Conservation (phyloP, 371 early-diverging fungal genomes). For the Rhizopus stolonifer region DNA sequence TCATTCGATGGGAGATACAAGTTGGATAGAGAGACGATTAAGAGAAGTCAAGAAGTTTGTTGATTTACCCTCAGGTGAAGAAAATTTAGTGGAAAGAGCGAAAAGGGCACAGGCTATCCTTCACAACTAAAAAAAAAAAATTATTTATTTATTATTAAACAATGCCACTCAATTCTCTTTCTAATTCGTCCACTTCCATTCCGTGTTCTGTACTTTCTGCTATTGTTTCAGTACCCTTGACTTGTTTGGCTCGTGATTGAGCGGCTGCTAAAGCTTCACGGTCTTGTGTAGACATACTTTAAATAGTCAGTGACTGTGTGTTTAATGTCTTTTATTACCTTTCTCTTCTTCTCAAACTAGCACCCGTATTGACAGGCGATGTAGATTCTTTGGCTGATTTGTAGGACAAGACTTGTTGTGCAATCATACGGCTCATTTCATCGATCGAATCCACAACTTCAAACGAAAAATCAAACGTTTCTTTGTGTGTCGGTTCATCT, state of each 20-base stretch:
- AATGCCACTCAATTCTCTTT: constrained; percentile 58
- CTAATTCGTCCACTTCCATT: constrained; percentile 64
- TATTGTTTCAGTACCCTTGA: constrained; percentile 7
- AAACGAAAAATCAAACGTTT: constrained; percentile 90
- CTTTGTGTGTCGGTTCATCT: constrained; percentile 73
- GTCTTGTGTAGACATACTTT: constrained; percentile 49
- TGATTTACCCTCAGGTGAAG: too few species aligned
- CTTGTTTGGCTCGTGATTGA: constrained; percentile 25
- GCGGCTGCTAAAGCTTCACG: constrained; percentile 50
- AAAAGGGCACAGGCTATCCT: too few species aligned
- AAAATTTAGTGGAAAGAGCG: too few species aligned
- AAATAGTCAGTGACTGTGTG: neutral
- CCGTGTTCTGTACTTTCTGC: constrained; percentile 29
- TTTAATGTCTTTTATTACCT: constrained; percentile 23
- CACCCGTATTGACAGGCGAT: constrained; percentile 25
- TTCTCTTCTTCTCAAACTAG: constrained; percentile 47
- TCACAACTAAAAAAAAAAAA: neutral
- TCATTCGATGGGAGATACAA: too few species aligned
- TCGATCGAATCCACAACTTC: constrained; percentile 83
- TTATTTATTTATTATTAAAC: too few species aligned
- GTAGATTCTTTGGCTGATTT: constrained; percentile 42
- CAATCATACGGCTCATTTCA: constrained; percentile 92
- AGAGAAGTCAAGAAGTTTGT: too few species aligned
- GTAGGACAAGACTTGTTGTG: constrained; percentile 81
- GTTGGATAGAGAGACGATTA: too few species aligned